These are phyloP conservation scores for Cryptococcus jaspeensis DNA, from an alignment of 1,284 basidiomycete genomes.

Conservation along the genomic window DNA sequence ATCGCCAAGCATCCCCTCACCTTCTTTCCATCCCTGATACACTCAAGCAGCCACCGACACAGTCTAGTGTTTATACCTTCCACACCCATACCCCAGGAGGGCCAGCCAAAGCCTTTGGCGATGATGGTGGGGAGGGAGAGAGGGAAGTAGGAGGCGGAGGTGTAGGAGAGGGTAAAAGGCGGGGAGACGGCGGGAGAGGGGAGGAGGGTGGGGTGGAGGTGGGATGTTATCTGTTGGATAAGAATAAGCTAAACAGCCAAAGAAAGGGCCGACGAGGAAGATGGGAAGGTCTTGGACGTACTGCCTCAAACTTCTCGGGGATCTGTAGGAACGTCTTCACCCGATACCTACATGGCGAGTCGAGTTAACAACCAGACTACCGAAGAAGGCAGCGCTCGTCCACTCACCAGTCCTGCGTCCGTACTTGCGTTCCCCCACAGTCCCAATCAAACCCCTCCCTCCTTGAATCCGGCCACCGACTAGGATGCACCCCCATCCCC, in stretches of 20 bases:
- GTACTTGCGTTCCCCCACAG: constrained; percentile 57
- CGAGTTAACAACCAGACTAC: neutral
- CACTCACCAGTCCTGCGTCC: constrained; percentile 76
- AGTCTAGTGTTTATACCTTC: constrained; percentile 77
- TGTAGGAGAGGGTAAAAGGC: constrained; percentile 71
- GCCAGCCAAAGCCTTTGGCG: constrained; percentile 78
- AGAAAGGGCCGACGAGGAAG: too few species aligned
- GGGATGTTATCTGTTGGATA: constrained; percentile 12
- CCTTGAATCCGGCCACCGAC: constrained; percentile 73
- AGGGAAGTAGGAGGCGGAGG: constrained; percentile 77
- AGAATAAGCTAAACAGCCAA: neutral
- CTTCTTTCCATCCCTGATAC: constrained; percentile 18
- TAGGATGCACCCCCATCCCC: constrained; percentile 74
- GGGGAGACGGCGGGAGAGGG: constrained; percentile 31
- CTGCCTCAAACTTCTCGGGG: constrained; percentile 68
- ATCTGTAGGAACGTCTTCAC: constrained; percentile 73
- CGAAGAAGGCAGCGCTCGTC: constrained; percentile 5
- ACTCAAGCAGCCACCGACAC: constrained; percentile 65
- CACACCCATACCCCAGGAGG: constrained; percentile 67
- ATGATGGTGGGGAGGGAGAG: constrained; percentile 69
- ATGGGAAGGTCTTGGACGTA: constrained; percentile 11
- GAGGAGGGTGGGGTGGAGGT: constrained; percentile 20
- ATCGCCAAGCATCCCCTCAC: constrained; percentile 35
- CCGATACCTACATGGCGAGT: constrained; percentile 61
- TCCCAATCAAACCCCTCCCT: constrained; percentile 72